Evolutionary conservation across 2,329 filamentous ascomycete genomes (phyloP), one percentile per base, ranked within the genome.

Genomic region (Colletotrichum karsti): DNA sequence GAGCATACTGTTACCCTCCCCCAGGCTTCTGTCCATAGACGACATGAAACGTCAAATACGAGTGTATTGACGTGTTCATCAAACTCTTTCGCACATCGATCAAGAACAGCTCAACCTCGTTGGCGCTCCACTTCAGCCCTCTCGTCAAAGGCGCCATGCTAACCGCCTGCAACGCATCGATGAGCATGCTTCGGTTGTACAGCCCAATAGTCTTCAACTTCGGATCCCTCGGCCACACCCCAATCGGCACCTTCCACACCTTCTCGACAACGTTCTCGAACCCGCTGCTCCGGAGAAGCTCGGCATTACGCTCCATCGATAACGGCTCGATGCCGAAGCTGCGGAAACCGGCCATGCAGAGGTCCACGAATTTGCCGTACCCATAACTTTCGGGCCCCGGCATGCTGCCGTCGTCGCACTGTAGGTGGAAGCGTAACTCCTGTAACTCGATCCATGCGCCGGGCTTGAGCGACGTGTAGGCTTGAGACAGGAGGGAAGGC

Each of bases 361-460:
- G 81, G 46, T 89, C 85, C 5, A 85, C 82, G 69, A 90, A 90
- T 0, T 87, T 87, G 2, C 82, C 85, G 30, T 83, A 81, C 37
- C 80, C 73, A 69, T 81, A 82, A 28, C 70, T 69, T n/a, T 74
- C 75, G 1, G 78, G 78, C 3, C 84, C 83, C 2, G 80, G 77
- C 9, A 80, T 69, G 8, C 73, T 77, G 30, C 75, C 70, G 58
- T 82, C 79, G 50, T 82, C 80, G 54, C 74, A 76, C 53, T 78
- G 77, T 7, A 80, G 74, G 42, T 77, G 74, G 42, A 80, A 81
- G 18, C 82, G 79, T 9, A 82, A 77, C 18, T 85, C 83, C 66
- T 84, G 83, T 1, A 84, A 73, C 65, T 85, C 83, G 13, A 84
- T 71, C 80, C 81, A 84, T 0, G 79, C 83, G 15, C 83, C 83